Conservation (phyloP, 495 filamentous ascomycete genomes). For the Hypoxylon perforatum region DNA sequence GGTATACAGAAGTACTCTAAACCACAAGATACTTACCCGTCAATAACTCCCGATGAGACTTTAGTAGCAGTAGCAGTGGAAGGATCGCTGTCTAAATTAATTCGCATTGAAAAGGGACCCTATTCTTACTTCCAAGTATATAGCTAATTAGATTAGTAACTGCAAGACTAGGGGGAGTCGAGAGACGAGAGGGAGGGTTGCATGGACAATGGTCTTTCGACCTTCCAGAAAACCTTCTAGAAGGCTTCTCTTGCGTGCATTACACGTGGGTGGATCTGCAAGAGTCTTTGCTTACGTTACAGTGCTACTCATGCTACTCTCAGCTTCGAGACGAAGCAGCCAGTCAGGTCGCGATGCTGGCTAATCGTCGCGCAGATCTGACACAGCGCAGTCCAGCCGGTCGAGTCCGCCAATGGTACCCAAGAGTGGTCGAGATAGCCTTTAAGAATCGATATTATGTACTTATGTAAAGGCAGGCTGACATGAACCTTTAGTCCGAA, state of each 20-base stretch:
- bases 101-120: constrained; percentile 6
- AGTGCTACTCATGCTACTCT: constrained; percentile 16
- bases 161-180: constrained; percentile 1
- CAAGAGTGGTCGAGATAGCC: constrained; percentile 19
- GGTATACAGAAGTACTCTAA: constrained; percentile 1
- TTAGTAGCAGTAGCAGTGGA: not conserved
- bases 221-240: constrained; percentile 39
- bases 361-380: constrained; percentile 26
- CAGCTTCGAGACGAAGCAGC: constrained; percentile 26
- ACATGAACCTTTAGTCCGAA: constrained; percentile 15
- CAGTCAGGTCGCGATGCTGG: constrained; percentile 25
- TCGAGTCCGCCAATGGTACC: constrained; percentile 25
- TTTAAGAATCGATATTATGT: not conserved
- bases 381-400: constrained; percentile 28
- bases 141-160: constrained; percentile 1
- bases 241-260: constrained; percentile 36
- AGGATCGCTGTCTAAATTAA: constrained; percentile 31
- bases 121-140: constrained; percentile 6
- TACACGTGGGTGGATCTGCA: constrained; percentile 41
- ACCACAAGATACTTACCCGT: not conserved
- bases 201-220: constrained; percentile 22
- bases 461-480: constrained; percentile 16
- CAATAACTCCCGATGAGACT: constrained; percentile 6
- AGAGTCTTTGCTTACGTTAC: constrained; percentile 32
- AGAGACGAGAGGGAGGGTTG: constrained; percentile 22